A percentile compares a stretch with the other conserved stretches of the same genome.
These are phyloP conservation scores for Tricholoma sp. DNA, from an alignment of 768 basidiomycete species.

Conservation along the genomic window DNA sequence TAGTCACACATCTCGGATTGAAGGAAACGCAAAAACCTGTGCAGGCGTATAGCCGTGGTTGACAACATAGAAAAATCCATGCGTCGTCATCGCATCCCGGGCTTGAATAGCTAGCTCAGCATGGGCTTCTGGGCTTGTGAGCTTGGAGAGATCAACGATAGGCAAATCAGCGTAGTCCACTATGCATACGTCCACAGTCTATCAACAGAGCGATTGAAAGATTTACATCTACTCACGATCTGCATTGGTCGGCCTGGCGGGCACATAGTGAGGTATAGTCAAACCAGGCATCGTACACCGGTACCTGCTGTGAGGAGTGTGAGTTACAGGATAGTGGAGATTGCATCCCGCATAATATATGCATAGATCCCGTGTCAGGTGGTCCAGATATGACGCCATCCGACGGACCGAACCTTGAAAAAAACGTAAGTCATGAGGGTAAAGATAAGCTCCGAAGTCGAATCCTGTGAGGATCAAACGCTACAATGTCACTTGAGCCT, in stretches of 20 bases:
- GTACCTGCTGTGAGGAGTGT: neutral
- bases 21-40: conserved; percentile 24
- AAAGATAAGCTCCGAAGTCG: no score
- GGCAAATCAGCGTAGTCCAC: conserved; percentile 44
- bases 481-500: no score
- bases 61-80: conserved; percentile 45
- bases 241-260: conserved; percentile 26
- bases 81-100: conserved; percentile 36
- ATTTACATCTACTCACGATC: conserved; percentile 14
- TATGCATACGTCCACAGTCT: conserved; percentile 2
- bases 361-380: no score
- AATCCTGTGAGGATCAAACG: no score
- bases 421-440: no score
- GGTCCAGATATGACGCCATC: no score
- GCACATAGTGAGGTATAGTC: conserved; percentile 26
- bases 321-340: neutral
- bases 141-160: conserved; percentile 45
- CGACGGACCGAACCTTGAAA: no score
- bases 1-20: neutral
- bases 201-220: neutral
- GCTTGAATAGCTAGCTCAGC: conserved; percentile 33
- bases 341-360: no score
- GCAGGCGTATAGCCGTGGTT: conserved; percentile 39
- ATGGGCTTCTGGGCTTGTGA: conserved; percentile 31
- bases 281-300: conserved; percentile 19